Evolutionary conservation across 768 basidiomycete genomes (phyloP), one percentile per base, ranked within the genome.

Genomic region (Lactifluus subvellereus): DNA sequence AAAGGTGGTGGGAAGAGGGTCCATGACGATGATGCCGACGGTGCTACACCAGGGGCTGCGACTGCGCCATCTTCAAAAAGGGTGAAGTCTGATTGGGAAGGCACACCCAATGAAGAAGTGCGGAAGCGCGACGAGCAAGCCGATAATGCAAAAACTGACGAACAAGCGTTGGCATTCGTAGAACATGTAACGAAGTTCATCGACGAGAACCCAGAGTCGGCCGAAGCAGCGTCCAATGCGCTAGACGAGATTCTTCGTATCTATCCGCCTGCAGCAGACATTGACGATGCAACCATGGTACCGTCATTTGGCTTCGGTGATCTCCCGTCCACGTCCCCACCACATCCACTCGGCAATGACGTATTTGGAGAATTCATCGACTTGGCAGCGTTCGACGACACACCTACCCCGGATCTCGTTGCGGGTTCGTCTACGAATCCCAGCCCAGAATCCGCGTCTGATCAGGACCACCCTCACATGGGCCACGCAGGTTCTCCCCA

Each of bases 11-110:
- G 38, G 7, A 71, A 88, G 81, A 72, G 82, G 22, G 78, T 80
- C 13, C 83, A 84, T 30, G 86, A 86, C 32, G 87, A 86, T 16
- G 71, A 76, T 22, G 20, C 16, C 33, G 52, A 67, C 1, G 54
- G 52, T 11, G 47, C 51, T 32, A 42, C 61, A 6, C 62, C 53
- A 56, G 42, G 52, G 37, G n/a, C 60, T 22, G 2, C 77, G 66
- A 81, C 84, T 59, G 83, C 82, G 7, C 87, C 87, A 7, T 85
- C 88, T 6, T 86, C 89, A 14, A 91, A 91, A 75, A 83, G 86
- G 52, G 71, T 74, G 54, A 88, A 87, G 77, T 83, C 81, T 22
- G 87, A 91, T 58, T 89, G 85, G 84, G 86, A 88, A 52, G 81
- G 82, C 9, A 77, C 81, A 30, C 75, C 80, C 16, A 84, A 76